Evolutionary conservation across 306 rosid species (phyloP), one percentile per base, ranked within the genome.

Genomic region (Malus asiatica): DNA sequence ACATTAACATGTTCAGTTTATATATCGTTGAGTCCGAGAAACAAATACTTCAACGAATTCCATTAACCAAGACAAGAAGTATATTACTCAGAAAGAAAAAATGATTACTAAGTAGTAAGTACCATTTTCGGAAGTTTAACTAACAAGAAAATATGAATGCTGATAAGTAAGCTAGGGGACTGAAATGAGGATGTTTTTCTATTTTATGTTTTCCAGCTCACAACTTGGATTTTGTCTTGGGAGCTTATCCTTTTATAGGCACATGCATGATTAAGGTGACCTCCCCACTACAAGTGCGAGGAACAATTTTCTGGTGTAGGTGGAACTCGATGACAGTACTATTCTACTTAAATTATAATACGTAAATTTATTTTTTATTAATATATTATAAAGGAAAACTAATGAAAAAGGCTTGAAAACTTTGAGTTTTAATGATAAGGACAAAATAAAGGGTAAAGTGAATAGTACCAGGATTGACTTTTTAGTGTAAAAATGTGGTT

Each of bases 221-320:
- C 52, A 38, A 23, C 40, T 72, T 38, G 68, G 42, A 6, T 33
- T 64, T 18, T 19, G 75, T 51, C 33, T 46, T 74, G 67, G 85
- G 86, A 84, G 76, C 70, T 80, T 83, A 66, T 42, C 76, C 78
- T 74, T 91, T 86, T 94, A 90, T 91, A 88, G 90, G 84, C 78
- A 84, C n/a, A 52, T 16, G 1, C 1, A 35, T 1, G 6, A 35
- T 35, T 35, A 35, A 6, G 19, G 57, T 51, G 1, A 51, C 2
- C 57, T 15, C 57, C 18, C 20, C 57, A 51, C 57, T 51, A 14
- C 20, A 4, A 13, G 8, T 16, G 16, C 15, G 44, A 8, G 44
- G 44, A 40, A 40, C 44, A 40, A 33, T 1, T 6, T 35, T 35
- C 0, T 5, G 3, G 45, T 42, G 12, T 40, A 8, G 11, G 12